phyloP scores from a whole-genome alignment of 495 filamentous ascomycete genomes.

The Trichoderma erinaceum region DNA sequence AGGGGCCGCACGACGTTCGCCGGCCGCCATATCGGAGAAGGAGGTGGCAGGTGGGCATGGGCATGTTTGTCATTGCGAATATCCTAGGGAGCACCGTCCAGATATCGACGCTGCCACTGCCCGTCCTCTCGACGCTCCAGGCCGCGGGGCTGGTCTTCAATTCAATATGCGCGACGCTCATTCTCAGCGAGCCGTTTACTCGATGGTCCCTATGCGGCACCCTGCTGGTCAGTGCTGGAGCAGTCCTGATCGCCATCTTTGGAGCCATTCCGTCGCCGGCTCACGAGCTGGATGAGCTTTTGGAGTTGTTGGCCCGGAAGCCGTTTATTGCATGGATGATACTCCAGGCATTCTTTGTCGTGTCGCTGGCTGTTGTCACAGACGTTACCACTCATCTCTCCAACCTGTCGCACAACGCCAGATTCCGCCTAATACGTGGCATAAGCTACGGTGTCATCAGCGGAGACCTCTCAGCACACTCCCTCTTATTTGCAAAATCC shows the following conservation, averaged over 20 bases:
- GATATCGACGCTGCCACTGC: slow-evolving; percentile 91
- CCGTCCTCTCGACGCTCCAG: slow-evolving; percentile 91
- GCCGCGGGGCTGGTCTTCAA: slow-evolving; percentile 97
- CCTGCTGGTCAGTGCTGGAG: slow-evolving; percentile 76
- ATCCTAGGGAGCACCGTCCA: slow-evolving; percentile 93
- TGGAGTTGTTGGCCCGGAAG: slow-evolving; percentile 64
- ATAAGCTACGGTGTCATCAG: slow-evolving; percentile 85
- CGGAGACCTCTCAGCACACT: slow-evolving; percentile 90
- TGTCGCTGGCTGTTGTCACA: slow-evolving; percentile 57
- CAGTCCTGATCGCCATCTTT: slow-evolving; percentile 85
- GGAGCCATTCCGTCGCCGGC: slow-evolving; percentile 94
- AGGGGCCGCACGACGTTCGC: slow-evolving; percentile 67
- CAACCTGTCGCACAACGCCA: slow-evolving; percentile 46
- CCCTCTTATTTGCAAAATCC: slow-evolving; percentile 88
- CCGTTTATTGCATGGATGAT: slow-evolving; percentile 92
- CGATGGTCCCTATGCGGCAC: slow-evolving; percentile 85
- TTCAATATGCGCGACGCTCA: slow-evolving; percentile 89
- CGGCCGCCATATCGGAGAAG: slow-evolving; percentile 84
- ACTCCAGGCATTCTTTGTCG: slow-evolving; percentile 63
- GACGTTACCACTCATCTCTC: slow-evolving; percentile 48
- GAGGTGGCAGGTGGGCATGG: slow-evolving; percentile 97
- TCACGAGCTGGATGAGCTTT: slow-evolving; percentile 75
- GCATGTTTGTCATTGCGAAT: slow-evolving; percentile 93
- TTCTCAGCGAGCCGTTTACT: slow-evolving; percentile 92
- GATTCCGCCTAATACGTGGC: slow-evolving; percentile 75